Evolutionary conservation across 2,329 filamentous ascomycete species (phyloP).

Genomic region (Aureobasidium mangrovei): DNA sequence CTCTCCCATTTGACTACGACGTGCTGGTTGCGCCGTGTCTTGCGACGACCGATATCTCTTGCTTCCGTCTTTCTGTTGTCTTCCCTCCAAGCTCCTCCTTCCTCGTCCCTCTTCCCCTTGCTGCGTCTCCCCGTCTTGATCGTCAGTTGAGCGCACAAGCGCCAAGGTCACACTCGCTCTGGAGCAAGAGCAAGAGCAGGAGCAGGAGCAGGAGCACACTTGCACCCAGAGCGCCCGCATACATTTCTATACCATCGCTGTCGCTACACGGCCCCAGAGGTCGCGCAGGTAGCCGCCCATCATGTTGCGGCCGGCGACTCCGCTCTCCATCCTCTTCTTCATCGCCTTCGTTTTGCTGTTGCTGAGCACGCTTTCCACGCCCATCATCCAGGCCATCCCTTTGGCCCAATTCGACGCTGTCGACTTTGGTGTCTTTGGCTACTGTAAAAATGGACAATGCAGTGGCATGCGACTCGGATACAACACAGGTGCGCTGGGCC

Average conservation of each 20-base stretch:
- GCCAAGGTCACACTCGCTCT: conserved; percentile 6
- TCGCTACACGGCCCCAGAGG: not conserved
- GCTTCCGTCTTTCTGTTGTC: not conserved
- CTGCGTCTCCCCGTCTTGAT: conserved; percentile 1
- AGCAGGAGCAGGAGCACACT: not conserved
- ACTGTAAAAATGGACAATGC: conserved; percentile 60
- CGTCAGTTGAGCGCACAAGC: not conserved
- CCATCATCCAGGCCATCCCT: conserved; percentile 76
- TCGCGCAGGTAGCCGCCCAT: conserved; percentile 28
- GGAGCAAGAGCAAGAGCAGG: not conserved
- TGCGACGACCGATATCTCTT: not conserved
- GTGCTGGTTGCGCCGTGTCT: conserved; percentile 10
- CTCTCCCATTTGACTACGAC: conserved; percentile 8
- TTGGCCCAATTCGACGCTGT: conserved; percentile 68
- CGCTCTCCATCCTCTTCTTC: conserved; percentile 76
- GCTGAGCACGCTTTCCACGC: conserved; percentile 82
- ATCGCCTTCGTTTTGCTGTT: conserved; percentile 77
- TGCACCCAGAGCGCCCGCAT: not conserved
- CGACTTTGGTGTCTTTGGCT: conserved; percentile 89
- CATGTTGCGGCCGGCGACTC: conserved; percentile 88
- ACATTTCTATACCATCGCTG: not conserved
- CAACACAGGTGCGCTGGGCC: conserved; percentile 55
- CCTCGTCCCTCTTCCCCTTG: not conserved
- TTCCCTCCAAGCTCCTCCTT: not conserved
- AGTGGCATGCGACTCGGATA: conserved; percentile 75